Base-by-base conservation (phyloP, 768 basidiomycete genomes). In the Calocybe indica region DNA sequence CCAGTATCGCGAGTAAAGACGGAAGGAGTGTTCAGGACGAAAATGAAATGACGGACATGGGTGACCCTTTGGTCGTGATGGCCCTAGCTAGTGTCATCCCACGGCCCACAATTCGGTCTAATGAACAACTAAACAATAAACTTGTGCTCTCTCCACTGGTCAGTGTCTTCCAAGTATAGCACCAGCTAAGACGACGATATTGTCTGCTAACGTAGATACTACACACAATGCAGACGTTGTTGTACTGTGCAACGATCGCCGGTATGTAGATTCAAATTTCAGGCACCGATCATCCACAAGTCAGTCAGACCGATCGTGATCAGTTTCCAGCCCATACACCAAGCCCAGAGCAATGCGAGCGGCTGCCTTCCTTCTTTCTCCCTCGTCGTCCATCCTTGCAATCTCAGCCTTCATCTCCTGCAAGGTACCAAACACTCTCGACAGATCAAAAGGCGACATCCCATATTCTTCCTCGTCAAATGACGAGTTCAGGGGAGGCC, bases 331-430 rank as follows among this genome's bases (percentile, higher is more conserved):
- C 2, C 85, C 87, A 62, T 87, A 84, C 5, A 83, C 85, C 43
- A 90, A 63, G 1, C 84, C 84, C 0, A 90, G 67, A 15, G 88
- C 85, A 14, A 86, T 84, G 40, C 71, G 69, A 6, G 88, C 88
- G 0, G 88, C 88, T 22, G 85, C 81, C 55, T 69, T 76, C 54
- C 83, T 69, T 53, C 80, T 70, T 64, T 85, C 84, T 15, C 70
- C 72, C 53, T 82, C 78, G 56, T 83, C 72, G 5, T 70, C 65
- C 66, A 90, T 85, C 8, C 69, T 74, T 15, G 80, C 72, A 53
- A 90, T 88, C 67, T 90, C 85, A 15, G 77, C 78, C 59, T 85
- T 86, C 75, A 88, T 77, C 43, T 75, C 76, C 55, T 85, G 79
- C 32, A 90, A 68, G 1, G 77, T 75, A 12, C 70, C 70, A 6